Evolutionary conservation across 2,329 filamentous ascomycete species (phyloP).

Genomic region (Pseudogymnoascus destructans): DNA sequence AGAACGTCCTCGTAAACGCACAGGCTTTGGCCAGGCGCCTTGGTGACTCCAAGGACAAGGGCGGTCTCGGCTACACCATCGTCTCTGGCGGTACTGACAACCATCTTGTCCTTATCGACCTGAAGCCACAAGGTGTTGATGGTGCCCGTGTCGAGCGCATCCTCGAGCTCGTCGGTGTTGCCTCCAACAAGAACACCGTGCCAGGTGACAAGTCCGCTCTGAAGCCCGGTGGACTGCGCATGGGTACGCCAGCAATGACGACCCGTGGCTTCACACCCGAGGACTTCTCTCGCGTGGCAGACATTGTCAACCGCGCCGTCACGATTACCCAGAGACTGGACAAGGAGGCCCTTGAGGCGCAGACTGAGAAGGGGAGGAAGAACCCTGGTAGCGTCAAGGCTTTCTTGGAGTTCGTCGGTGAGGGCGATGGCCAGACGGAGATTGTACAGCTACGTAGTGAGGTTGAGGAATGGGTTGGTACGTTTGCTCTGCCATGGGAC

Average conservation of each 20-base stretch:
- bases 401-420: constrained; percentile 54
- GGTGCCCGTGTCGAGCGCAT: constrained; percentile 82
- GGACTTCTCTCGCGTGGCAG: constrained; percentile 77
- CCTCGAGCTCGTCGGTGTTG: constrained; percentile 83
- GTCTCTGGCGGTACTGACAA: constrained; percentile 95
- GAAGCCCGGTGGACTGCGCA: constrained; percentile 81
- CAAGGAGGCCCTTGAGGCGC: constrained; percentile 56
- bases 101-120: constrained; percentile 84
- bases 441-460: constrained; percentile 61
- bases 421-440: constrained; percentile 54
- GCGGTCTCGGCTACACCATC: constrained; percentile 71
- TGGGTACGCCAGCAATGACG: constrained; percentile 96
- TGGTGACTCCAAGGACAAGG: constrained; percentile 56
- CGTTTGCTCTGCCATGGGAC: constrained; percentile 56
- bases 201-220: constrained; percentile 90
- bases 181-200: constrained; percentile 98
- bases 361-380: constrained; percentile 54
- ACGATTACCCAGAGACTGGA: constrained; percentile 65
- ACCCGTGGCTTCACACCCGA: constrained; percentile 81
- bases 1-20: constrained; percentile 79
- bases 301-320: constrained; percentile 74
- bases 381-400: constrained; percentile 49
- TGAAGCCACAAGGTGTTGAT: constrained; percentile 80
- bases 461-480: constrained; percentile 67
- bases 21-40: constrained; percentile 67